Evolutionary conservation across 2,329 filamentous ascomycete species (phyloP), one percentile per base, ranked within the genome.

Genomic region (Drechslerella dactyloides): DNA sequence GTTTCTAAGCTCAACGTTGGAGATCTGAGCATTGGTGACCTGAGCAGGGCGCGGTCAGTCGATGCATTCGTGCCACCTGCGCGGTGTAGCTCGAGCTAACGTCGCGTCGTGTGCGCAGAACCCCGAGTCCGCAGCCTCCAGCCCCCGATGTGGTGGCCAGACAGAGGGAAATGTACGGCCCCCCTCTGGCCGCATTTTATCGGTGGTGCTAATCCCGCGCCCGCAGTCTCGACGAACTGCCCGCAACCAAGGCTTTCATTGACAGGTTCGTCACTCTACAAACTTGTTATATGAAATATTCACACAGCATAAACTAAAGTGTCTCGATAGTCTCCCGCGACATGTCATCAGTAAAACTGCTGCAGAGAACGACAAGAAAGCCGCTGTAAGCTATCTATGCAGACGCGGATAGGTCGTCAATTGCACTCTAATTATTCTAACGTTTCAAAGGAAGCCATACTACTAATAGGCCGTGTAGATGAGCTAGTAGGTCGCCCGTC

Each of bases 1-100:
- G 68, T 72, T 27, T 72, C 68, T 2, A 72, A 65, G 68, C 68
- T 72, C n/a, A 65, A 72, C 37, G 55, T 72, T 21, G 55, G 54
- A 2, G 66, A 72, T 19, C 37, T 64, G n/a, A 40, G 27, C 8
- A 48, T 33, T 33, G 27, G 27, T 8, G 27, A 33, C 27, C 27
- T 33, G 27, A 33, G 27, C 27, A 33, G 27, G 27, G 8, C 27
- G 37, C 55, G 60, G 68, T 72, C 37, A 17, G 52, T 24, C 13
- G 8, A 46, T 15, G 13, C 37, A 42, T 42, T 6, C 37, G 37
- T 13, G 15, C 37, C 11, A 8, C 27, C 27, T 33, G 27, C 27
- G 27, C 27, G 4, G 8, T 33, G 27, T 4, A 33, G 27, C 27
- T 3, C 3, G n/a, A 56, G 21, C 13, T 30, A 8, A 48, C 50